Percentiles rank a stretch among this genome's conserved stretches.
phyloP scores from a whole-genome alignment of 2,329 filamentous ascomycete genomes.

The Trichoderma breve region DNA sequence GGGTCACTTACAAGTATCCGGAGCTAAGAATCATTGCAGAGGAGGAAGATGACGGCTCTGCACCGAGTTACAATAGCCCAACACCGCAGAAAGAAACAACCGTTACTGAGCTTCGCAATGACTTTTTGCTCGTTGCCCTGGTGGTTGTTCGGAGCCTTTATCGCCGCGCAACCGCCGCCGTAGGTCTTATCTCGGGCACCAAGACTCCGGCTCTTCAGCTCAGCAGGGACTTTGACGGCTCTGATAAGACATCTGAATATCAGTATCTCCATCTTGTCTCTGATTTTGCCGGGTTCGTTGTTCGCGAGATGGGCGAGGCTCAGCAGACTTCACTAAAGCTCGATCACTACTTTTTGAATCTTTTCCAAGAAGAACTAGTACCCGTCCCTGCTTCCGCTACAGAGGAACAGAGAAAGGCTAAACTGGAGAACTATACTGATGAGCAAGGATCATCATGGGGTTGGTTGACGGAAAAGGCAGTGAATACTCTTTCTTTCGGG shows the following conservation, averaged over 20 bases:
- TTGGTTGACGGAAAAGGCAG: slow-evolving; percentile 33
- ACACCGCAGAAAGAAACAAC: slow-evolving; percentile 18
- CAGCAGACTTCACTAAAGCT: slow-evolving; percentile 36
- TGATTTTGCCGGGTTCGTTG: slow-evolving; percentile 36
- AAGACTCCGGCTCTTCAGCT: slow-evolving; percentile 30
- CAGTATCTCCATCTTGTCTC: slow-evolving; percentile 40
- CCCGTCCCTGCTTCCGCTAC: slow-evolving; percentile 18
- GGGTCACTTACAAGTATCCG: slow-evolving; percentile 31
- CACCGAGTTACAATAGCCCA: background rate
- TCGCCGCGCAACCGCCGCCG: slow-evolving; percentile 37
- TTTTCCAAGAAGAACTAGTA: slow-evolving; percentile 38
- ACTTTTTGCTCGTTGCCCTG: slow-evolving; percentile 42
- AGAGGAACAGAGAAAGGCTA: slow-evolving; percentile 16
- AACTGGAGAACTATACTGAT: background rate
- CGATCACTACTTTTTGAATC: slow-evolving; percentile 35
- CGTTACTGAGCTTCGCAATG: slow-evolving; percentile 32
- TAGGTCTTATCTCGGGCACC: slow-evolving; percentile 25
- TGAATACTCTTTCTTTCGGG: slow-evolving; percentile 40
- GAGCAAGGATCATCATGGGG: slow-evolving; percentile 28
- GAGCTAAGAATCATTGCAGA: slow-evolving; percentile 26
- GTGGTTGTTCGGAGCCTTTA: slow-evolving; percentile 43
- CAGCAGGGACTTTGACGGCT: slow-evolving; percentile 33
- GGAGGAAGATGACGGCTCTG: background rate
- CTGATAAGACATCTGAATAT: slow-evolving; percentile 30
- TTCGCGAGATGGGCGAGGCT: slow-evolving; percentile 38